Evolutionary conservation across 179 eudicot genomes (phyloP).

Genomic region (Beta lomatogona): DNA sequence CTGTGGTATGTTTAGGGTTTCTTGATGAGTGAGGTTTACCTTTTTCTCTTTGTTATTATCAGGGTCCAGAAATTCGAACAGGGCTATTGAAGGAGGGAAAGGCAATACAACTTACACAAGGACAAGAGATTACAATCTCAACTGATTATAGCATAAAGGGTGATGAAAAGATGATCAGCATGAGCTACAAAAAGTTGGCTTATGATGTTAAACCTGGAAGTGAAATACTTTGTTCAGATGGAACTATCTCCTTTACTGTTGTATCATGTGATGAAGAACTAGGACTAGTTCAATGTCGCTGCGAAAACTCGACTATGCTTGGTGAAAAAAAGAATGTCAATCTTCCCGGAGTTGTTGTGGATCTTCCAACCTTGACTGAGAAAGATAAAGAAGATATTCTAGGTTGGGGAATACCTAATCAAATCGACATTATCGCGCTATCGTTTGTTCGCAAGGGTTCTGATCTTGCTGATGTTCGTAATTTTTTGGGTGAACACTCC

Average conservation of each 20-base stretch:
- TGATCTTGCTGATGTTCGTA: constrained; percentile 44
- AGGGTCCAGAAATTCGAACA: constrained; percentile 54
- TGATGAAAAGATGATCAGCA: constrained; percentile 33
- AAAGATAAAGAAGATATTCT: constrained; percentile 48
- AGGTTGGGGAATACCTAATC: constrained; percentile 49
- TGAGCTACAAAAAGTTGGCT: constrained; percentile 48
- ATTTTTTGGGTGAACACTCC: constrained; percentile 38
- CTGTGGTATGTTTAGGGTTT: no score
- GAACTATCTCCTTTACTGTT: constrained; percentile 45
- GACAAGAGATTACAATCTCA: constrained; percentile 40
- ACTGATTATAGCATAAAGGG: constrained; percentile 45
- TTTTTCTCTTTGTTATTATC: background rate
- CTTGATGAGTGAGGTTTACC: background rate
- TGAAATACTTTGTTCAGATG: constrained; percentile 44
- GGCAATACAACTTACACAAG: constrained; percentile 41
- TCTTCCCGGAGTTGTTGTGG: constrained; percentile 49
- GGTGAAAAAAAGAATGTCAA: constrained; percentile 48
- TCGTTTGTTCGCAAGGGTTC: constrained; percentile 51
- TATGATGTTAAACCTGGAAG: constrained; percentile 42
- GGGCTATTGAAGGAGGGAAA: constrained; percentile 45
- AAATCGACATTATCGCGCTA: constrained; percentile 46
- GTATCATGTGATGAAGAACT: constrained; percentile 38
- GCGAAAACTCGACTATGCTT: constrained; percentile 41
- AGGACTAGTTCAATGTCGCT: constrained; percentile 42
- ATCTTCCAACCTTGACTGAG: constrained; percentile 47